Base-by-base conservation (phyloP, 2,329 filamentous ascomycete genomes). In the Botryosphaeria dothidea region DNA sequence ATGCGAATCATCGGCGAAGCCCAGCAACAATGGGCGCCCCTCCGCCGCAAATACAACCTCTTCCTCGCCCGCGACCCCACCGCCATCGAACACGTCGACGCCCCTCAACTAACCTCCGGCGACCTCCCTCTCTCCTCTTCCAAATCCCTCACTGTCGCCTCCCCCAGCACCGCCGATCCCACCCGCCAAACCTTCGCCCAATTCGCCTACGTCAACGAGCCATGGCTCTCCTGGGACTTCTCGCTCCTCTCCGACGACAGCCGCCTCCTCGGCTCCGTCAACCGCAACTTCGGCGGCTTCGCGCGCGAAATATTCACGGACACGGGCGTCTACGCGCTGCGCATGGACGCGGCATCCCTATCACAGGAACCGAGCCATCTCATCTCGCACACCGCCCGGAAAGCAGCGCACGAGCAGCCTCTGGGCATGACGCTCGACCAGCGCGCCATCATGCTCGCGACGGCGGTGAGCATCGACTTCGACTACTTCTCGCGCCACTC, bases 401-500 rank as follows among this genome's bases (percentile, higher is more conserved):
- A 57, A 17, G 75, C 72, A 38, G 67, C 29, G 66, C 66, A n/a
- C 38, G 68, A 46, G 51, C 54, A 73, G 1, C 67, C 70, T 11
- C 77, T 78, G 1, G 85, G 84, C 3, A 88, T 90, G 86, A 88
- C 86, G 1, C 80, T 90, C 2, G 87, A 89, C 69, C 86, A 89
- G 72, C 81, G 87, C 62, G 87, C 87, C 2, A 82, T 89, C 27
- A 89, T 89, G 86, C 80, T 90, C 8, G 86, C 87, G 9, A 88
- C 87, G 0, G 87, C 87, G 6, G 86, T 89, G 13, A 86, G 81
- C 64, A 82, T 89, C 52, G 87, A 90, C 70, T 89, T 89, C 66
- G 87, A 90, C 71, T 90, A 89, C 74, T 90, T 90, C 76, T 88
- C 86, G 65, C 80, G 86, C 1, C 85, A 88, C 67, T 86, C 84